Evolutionary conservation across 1,284 basidiomycete genomes (phyloP).

Genomic region (Apiotrichum veenhuisii): DNA sequence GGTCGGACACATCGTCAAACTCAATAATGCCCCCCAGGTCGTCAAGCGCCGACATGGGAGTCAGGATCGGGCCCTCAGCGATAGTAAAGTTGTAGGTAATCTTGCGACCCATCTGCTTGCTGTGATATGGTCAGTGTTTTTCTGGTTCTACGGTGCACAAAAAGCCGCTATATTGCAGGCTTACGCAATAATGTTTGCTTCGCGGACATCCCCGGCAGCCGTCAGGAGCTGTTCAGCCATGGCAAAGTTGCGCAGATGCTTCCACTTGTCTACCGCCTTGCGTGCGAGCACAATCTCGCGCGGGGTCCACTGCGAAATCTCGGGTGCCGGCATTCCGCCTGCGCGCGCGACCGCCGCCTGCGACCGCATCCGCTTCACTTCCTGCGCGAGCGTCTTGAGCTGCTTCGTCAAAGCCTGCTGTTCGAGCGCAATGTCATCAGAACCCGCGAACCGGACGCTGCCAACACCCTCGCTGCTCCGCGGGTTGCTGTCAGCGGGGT

Average conservation of each 20-base stretch:
- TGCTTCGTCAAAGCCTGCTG: conserved; percentile 88
- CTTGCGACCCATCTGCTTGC: conserved; percentile 77
- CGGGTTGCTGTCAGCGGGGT: conserved; percentile 5
- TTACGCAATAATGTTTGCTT: conserved; percentile 90
- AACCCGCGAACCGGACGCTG: conserved; percentile 26
- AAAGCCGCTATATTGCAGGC: conserved; percentile 22
- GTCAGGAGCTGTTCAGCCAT: conserved; percentile 89
- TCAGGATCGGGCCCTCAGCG: conserved; percentile 58
- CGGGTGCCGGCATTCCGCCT: conserved; percentile 59
- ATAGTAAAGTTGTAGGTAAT: conserved; percentile 90
- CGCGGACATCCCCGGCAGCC: conserved; percentile 82
- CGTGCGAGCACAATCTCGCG: conserved; percentile 72
- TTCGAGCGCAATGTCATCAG: conserved; percentile 75
- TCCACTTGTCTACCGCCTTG: conserved; percentile 78
- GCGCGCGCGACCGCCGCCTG: conserved; percentile 68
- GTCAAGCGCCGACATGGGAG: conserved; percentile 75
- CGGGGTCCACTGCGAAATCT: conserved; percentile 75
- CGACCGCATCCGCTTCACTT: conserved; percentile 76
- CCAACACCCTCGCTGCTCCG: conserved; percentile 6
- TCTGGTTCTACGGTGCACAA: neutral
- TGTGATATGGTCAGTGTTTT: conserved; percentile 45
- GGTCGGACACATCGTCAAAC: conserved; percentile 87
- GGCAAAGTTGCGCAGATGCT: conserved; percentile 72
- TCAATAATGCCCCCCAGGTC: conserved; percentile 82
- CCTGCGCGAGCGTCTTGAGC: conserved; percentile 69